Evolutionary conservation across 2,329 filamentous ascomycete species (phyloP), one percentile per base, ranked within the genome.

Genomic region (Colletotrichum spinosum): DNA sequence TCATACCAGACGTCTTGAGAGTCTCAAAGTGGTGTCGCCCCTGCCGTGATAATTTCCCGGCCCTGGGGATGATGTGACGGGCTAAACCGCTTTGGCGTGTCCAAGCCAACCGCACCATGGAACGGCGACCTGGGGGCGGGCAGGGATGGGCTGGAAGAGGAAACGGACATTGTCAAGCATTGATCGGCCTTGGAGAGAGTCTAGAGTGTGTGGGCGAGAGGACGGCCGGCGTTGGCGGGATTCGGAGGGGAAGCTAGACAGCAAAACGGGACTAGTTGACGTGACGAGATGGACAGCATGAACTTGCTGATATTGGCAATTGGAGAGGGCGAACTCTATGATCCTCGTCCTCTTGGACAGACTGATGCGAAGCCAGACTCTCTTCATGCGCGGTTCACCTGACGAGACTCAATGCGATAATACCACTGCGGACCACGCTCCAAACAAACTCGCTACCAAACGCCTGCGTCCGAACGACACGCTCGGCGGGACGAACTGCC

Each of bases 11-110:
- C 38, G 49, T 44, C 49, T 62, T 44, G 56, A 49, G 52, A 61
- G 35, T 38, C 62, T 58, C 41, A 12, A 65, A 52, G 42, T 62
- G 45, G 62, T 65, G 39, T 38, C 48, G 45, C 62, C 62, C 62
- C 62, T 65, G 62, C 62, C 62, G 62, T 65, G 62, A 65, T 65
- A 65, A 65, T 65, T 62, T 65, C 62, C 62, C 58, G 52, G 46
- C 12, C 58, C 46, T 52, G 46, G 52, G 62, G 58, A 55, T 55
- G 62, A 56, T 56, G 62, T 65, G 62, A 65, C 62, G 62, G 52
- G 35, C 62, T 65, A 65, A 48, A 15, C 62, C 58, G 62, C 62
- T 65, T 65, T 65, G 62, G 62, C 62, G 56, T 57, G 62, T 65
- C 62, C 57, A 65, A 65, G 62, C 62, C 51, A 53, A 52, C 52